Base-by-base conservation (phyloP, 2,329 filamentous ascomycete genomes). In the Monosporascus sp. region DNA sequence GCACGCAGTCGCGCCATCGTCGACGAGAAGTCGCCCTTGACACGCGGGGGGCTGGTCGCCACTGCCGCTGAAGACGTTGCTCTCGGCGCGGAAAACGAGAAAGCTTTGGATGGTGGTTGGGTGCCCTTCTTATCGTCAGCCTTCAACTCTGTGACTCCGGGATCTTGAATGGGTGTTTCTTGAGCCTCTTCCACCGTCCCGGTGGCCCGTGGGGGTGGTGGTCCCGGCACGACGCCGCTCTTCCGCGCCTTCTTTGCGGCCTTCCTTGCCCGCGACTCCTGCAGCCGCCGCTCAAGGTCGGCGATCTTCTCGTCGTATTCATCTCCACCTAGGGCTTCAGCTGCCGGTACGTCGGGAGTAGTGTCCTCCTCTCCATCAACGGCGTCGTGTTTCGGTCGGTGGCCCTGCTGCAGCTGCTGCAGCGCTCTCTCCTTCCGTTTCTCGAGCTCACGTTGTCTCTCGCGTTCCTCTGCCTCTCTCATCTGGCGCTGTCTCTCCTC, bases 1-100 rank as follows among this genome's bases (percentile, higher is more conserved):
- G 77, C 81, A 58, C 79, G 79, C 41, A 85, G 59, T 52, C 80
- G 74, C 55, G 80, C 83, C 70, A 84, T 74, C 1, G 78, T 83
- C 9, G 65, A 66, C 47, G 70, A 64, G 54, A 66, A 66, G 52
- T 62, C 59, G 7, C 54, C 58, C 59, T 62, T 54, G 60, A 63
- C 50, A 58, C 68, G 52, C 1, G 67, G 68, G 11, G 66, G 63
- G 52, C 64, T 69, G 58, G 65, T 66, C 17, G 67, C 59, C 11
- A 50, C 41, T 3, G 53, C 48, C 2, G 40, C 43, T 17, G 57
- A 27, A 14, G 49, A 17, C 3, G 48, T 34, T 22, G 48, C 50
- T 9, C 52, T 46, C 19, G 40, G 44, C 11, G 48, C n/a, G 11
- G 56, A 44, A 48, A 61, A 58, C 38, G 59, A 61, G 34, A 60